phyloP scores from a whole-genome alignment of 345 rosid species.

The Angophora floribunda region DNA sequence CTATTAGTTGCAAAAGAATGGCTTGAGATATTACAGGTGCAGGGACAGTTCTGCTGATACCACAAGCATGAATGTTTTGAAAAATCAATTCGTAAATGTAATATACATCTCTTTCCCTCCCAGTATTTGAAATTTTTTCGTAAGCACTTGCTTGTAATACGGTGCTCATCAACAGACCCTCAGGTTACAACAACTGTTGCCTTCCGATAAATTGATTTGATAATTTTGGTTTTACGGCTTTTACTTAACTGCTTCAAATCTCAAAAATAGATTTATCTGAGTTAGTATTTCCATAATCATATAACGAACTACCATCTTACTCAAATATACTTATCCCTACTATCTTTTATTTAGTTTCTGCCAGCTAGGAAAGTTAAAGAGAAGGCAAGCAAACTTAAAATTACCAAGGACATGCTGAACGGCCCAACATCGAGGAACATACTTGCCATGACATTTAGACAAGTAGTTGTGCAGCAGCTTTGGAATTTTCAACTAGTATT shows the following conservation, averaged over 20 bases:
- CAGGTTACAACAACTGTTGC: neutral
- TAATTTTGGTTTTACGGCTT: neutral
- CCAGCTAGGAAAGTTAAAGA: conserved; percentile 73
- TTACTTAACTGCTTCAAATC: neutral
- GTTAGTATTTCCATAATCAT: neutral
- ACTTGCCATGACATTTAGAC: conserved; percentile 87
- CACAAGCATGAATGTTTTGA: neutral
- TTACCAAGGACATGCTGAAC: conserved; percentile 29
- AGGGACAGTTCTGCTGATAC: neutral
- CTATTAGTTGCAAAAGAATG: neutral
- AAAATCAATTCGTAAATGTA: neutral
- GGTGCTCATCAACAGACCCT: neutral
- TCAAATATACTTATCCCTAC: neutral
- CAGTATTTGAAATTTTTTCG: neutral
- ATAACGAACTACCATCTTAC: neutral
- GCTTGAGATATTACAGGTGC: neutral
- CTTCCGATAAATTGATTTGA: neutral
- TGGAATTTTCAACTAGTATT: conserved; percentile 69
- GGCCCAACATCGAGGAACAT: conserved; percentile 43
- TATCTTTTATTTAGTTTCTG: conserved; percentile 46
- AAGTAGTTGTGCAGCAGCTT: conserved; percentile 68
- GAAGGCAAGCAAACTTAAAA: conserved; percentile 45
- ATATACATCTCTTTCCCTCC: neutral
- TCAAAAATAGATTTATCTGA: neutral
- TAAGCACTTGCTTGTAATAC: neutral